phyloP scores from a whole-genome alignment of 345 rosid genomes.

The Citrus sinensis region DNA sequence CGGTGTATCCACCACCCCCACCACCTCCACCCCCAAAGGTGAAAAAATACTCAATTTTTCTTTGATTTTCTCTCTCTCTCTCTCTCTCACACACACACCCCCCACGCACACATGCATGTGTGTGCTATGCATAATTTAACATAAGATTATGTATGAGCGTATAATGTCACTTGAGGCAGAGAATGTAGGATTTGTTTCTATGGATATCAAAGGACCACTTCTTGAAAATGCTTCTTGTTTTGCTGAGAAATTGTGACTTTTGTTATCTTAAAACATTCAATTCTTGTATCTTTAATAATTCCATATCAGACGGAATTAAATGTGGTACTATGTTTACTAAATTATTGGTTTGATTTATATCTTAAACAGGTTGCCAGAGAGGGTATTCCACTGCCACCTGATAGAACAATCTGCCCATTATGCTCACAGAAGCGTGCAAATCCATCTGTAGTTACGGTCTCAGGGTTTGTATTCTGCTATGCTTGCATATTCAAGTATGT shows the following conservation, averaged over 20 bases:
- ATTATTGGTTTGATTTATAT: neutral
- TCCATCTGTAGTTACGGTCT: slow-evolving; percentile 87
- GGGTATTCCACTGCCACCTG: slow-evolving; percentile 75
- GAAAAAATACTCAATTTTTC: slow-evolving; percentile 5
- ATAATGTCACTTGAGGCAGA: neutral
- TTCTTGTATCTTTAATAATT: neutral
- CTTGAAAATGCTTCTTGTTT: neutral
- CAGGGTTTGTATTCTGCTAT: slow-evolving; percentile 96
- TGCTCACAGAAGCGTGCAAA: slow-evolving; percentile 95
- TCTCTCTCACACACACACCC: neutral
- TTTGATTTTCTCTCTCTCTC: neutral
- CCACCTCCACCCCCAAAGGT: slow-evolving; percentile 97
- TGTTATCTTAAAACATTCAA: neutral
- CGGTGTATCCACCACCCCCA: slow-evolving; percentile 95
- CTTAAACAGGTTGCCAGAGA: slow-evolving; percentile 69
- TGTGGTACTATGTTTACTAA: neutral
- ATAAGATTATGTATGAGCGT: neutral
- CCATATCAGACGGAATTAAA: neutral
- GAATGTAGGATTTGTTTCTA: neutral
- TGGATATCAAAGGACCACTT: neutral
- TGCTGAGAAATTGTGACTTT: neutral
- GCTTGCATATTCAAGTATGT: slow-evolving; percentile 91
- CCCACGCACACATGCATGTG: neutral
- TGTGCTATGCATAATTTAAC: neutral
- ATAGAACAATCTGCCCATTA: slow-evolving; percentile 80